These are phyloP conservation scores for Lotmaria passim DNA, from an alignment of 208 protist species.

Conservation along the genomic window DNA sequence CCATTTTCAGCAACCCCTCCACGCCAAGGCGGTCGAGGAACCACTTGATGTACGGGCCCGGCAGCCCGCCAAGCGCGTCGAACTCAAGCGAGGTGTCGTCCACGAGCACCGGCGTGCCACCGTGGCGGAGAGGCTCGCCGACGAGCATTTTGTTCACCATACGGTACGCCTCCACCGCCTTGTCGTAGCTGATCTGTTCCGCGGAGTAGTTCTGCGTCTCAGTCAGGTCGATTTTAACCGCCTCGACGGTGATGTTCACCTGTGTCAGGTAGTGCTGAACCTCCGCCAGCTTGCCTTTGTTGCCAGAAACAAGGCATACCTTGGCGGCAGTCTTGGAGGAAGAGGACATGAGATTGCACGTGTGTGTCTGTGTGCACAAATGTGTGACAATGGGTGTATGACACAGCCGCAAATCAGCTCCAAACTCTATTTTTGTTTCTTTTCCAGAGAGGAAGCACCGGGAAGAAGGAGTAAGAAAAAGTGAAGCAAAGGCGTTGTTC, in stretches of 20 bases:
- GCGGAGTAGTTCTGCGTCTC: conserved; percentile 95
- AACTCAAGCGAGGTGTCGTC: conserved; percentile 99
- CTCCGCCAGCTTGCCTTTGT: conserved; percentile 97
- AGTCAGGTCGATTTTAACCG: conserved; percentile 81
- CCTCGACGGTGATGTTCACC: conserved; percentile 50
- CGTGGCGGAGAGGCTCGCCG: conserved; percentile 22
- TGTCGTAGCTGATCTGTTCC: conserved; percentile 91
- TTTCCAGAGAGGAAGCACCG: too few species aligned
- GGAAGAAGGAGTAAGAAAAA: too few species aligned
- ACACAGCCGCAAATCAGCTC: too few species aligned
- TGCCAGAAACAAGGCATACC: conserved; percentile 94
- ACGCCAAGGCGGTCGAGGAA: conserved; percentile 95
- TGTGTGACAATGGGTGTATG: too few species aligned
- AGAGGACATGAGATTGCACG: too few species aligned
- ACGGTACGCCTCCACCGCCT: conserved; percentile 91
- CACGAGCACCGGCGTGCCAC: conserved; percentile 74
- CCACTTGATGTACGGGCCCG: conserved; percentile 99
- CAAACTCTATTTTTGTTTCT: too few species aligned
- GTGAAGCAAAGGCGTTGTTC: too few species aligned
- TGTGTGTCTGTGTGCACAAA: too few species aligned
- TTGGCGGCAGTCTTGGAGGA: too few species aligned
- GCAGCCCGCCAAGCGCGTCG: conserved; percentile 95
- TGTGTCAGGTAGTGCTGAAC: conserved; percentile 84
- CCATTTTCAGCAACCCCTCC: conserved; percentile 92
- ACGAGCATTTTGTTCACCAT: conserved; percentile 37